Conservation (phyloP, 805 yeast species). For the Candida maltosa region DNA sequence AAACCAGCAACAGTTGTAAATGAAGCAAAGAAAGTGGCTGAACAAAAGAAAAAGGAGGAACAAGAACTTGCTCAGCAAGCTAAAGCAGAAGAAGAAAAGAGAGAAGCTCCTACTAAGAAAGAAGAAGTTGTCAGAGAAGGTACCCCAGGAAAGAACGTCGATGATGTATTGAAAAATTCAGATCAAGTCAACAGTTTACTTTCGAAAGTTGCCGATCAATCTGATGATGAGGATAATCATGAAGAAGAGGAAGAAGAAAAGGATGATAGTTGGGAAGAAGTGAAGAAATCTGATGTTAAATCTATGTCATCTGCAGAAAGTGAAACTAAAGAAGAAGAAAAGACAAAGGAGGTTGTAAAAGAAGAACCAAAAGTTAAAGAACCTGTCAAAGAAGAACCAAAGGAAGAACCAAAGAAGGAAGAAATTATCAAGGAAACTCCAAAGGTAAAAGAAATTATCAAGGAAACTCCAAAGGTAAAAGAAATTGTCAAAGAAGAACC, state of each 20-base stretch:
- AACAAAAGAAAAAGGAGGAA: conserved; percentile 16
- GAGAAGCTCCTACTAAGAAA: conserved; percentile 7
- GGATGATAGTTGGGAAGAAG: conserved; percentile 42
- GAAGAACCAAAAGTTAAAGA: conserved; percentile 8
- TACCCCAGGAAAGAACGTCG: conserved; percentile 24
- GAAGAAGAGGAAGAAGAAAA: conserved; percentile 19
- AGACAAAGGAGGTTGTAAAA: conserved; percentile 4
- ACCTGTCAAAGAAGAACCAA: conserved; percentile 14
- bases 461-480: conserved; percentile 5
- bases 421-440: conserved; percentile 12
- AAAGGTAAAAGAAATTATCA: conserved; percentile 6
- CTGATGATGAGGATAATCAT: conserved; percentile 34
- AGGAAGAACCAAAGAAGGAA: conserved; percentile 6
- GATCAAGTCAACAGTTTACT: conserved; percentile 32
- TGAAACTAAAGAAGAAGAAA: conserved; percentile 2
- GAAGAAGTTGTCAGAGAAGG: conserved; percentile 11
- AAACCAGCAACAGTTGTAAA: conserved; percentile 30
- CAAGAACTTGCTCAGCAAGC: conserved; percentile 6
- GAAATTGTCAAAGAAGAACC: conserved; percentile 11
- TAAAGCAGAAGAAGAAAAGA: conserved; percentile 7
- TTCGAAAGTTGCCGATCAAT: conserved; percentile 34
- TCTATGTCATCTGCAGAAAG: neutral
- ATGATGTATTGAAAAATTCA: conserved; percentile 35
- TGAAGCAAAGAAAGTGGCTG: conserved; percentile 20
- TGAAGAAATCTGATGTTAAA: conserved; percentile 21